These are phyloP conservation scores for Exophiala mesophila DNA, from an alignment of 2,329 filamentous ascomycete genomes.

Conservation along the genomic window DNA sequence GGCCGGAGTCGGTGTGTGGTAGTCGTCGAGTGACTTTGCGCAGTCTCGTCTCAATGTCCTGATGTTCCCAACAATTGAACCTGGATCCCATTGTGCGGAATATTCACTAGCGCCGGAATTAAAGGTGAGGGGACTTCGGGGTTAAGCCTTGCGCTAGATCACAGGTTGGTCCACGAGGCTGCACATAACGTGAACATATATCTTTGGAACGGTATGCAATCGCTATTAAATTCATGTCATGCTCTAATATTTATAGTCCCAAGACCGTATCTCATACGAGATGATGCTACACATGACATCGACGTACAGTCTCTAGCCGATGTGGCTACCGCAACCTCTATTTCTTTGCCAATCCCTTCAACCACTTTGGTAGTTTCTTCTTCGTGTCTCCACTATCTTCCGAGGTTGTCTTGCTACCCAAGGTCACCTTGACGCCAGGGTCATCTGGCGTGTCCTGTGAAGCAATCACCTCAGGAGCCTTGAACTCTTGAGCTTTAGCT, in stretches of 20 bases:
- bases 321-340: too few relatives aligned
- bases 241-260: too few relatives aligned
- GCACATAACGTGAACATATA: too few relatives aligned
- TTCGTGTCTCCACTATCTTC: slow-evolving; percentile 34
- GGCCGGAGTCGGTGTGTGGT: too few relatives aligned
- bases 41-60: too few relatives aligned
- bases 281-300: too few relatives aligned
- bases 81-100: slow-evolving; percentile 1
- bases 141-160: neutral
- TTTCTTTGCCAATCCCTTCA: slow-evolving; percentile 69
- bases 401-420: slow-evolving; percentile 34
- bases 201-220: too few relatives aligned
- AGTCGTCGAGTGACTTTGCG: neutral
- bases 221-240: too few relatives aligned
- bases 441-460: slow-evolving; percentile 38
- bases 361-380: slow-evolving; percentile 60
- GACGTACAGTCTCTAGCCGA: too few relatives aligned
- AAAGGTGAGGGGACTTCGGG: neutral
- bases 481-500: slow-evolving; percentile 61
- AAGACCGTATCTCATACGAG: too few relatives aligned
- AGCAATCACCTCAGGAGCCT: slow-evolving; percentile 54
- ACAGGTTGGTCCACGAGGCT: too few relatives aligned
- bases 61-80: neutral
- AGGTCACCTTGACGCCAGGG: slow-evolving; percentile 25
- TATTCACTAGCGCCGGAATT: slow-evolving; percentile 3